Conservation (phyloP, 176 grass and related monocot species). For the Juncus effusus region DNA sequence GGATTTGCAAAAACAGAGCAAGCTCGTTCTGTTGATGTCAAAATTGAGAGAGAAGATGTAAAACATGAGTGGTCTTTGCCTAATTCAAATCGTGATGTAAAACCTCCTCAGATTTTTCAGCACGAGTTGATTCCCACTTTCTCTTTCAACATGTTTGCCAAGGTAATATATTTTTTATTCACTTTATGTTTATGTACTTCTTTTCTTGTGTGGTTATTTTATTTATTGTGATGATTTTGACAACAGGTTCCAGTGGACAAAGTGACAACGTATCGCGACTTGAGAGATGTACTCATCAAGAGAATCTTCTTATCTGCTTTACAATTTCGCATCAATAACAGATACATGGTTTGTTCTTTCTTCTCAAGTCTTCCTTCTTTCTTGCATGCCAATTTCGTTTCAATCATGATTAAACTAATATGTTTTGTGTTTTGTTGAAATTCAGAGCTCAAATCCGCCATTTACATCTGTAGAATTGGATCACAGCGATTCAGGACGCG, state of each 20-base stretch:
- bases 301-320: constrained; percentile 93
- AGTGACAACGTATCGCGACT: constrained; percentile 73
- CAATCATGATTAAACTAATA: too few species aligned
- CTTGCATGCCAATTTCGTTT: constrained; percentile 20
- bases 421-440: neutral
- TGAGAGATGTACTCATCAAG: constrained; percentile 89
- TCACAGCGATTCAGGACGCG: constrained; percentile 95
- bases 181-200: neutral
- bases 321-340: constrained; percentile 95
- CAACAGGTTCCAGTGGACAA: constrained; percentile 71
- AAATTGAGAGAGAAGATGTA: constrained; percentile 69
- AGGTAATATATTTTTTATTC: constrained; percentile 42
- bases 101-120: constrained; percentile 84
- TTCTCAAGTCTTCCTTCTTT: constrained; percentile 6
- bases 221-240: constrained; percentile 12
- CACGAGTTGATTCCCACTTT: constrained; percentile 96
- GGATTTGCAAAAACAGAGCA: constrained; percentile 41
- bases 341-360: constrained; percentile 67
- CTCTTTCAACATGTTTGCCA: constrained; percentile 98
- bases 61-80: constrained; percentile 92
- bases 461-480: constrained; percentile 95
- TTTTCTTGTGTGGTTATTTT: neutral
- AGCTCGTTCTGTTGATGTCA: constrained; percentile 29
- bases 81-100: constrained; percentile 43
- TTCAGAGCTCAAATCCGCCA: constrained; percentile 98